Base-by-base conservation (phyloP, 305 asterid genomes). In the Ruellia speciosa region DNA sequence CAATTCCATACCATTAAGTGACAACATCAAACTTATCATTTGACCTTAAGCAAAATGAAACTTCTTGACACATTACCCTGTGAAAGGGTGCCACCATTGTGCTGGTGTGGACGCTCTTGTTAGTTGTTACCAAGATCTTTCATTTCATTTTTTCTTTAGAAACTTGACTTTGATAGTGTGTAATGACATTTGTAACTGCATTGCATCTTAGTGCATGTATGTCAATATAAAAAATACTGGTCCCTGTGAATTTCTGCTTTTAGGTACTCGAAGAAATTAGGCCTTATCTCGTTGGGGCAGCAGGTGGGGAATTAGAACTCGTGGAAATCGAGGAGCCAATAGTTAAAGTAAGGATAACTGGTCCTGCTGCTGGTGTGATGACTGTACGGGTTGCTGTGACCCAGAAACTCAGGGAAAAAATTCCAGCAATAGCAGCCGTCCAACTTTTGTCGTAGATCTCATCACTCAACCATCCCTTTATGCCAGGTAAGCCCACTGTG, bases 351-450 rank as follows among this genome's bases (percentile, higher is more conserved):
- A 86, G 90, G 48, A 77, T 90, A 56, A 71, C 87, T 0, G 98
- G 98, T 49, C 96, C 98, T 59, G 98, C 96, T 11, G 90, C 96
- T 45, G 74, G 85, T 60, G 98, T 90, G 49, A 90, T 90, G 90
- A 90, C 98, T 19, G 98, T 88, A 58, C 86, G 98, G 18, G 96
- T 90, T 43, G 98, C 98, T 66, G 90, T 90, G 4, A 81, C 98
- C 58, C 96, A 88, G 81, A 90, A 90, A 71, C 82, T 88, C 51
- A 74, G 98, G 57, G 98, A 88, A 65, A 90, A 90, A 54, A 85
- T 90, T 64, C 96, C 96, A 28, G 56, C 93, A 65, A 90, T 90
- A 50, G 96, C 96, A 9, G 96, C 95, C 0, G 93, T 90, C 52
- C 98, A 88, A 69, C 96, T 90, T 56, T 70, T 90, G 74, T 84